Evolutionary conservation across 2,329 filamentous ascomycete genomes (phyloP), one percentile per base, ranked within the genome.

Genomic region (Exophiala alcalophila): DNA sequence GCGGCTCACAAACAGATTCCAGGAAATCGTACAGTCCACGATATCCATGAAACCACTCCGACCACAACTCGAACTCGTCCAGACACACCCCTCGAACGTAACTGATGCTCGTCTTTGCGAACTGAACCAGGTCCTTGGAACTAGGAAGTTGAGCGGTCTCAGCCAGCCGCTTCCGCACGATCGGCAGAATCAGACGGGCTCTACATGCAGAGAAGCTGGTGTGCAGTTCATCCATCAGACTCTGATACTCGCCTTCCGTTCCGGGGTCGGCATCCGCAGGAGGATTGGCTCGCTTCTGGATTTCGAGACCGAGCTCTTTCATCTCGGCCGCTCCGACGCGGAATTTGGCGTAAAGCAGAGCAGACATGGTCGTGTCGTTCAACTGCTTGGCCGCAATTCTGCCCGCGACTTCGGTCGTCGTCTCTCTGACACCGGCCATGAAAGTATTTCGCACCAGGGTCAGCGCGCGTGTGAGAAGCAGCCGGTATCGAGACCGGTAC

Each of bases 401-500:
- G 62, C 74, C 80, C 15, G 74, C 73, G 32, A 80, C 80, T 54
- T 76, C 81, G 31, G 76, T 73, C 36, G 75, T 77, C 31, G 78
- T 80, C 49, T 81, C 81, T 50, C 74, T 76, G 16, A 80, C 68
- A n/a, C 71, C 72, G 51, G 74, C 76, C 46, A 78, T 80, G 57
- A 84, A 83, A 57, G 83, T 76, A 28, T 81, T 79, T 16, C 81
- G 76, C 33, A 84, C 81, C 18, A 84, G 69, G 0, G 80, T 84
- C 31, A 84, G 67, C 12, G 77, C 80, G 48, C 81, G 71, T 2
- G 81, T 84, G 28, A 97, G 76, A 9, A 96, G 74, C 0, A 92
- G 75, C 47, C 86, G 81, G 63, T 97, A 97, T 47, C 89, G 80
- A 5, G 91, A 88, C 29, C 90, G 78, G 62, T 96, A 97, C 2